phyloP scores from a whole-genome alignment of 2,329 filamentous ascomycete species.

The Ophiostoma ips region DNA sequence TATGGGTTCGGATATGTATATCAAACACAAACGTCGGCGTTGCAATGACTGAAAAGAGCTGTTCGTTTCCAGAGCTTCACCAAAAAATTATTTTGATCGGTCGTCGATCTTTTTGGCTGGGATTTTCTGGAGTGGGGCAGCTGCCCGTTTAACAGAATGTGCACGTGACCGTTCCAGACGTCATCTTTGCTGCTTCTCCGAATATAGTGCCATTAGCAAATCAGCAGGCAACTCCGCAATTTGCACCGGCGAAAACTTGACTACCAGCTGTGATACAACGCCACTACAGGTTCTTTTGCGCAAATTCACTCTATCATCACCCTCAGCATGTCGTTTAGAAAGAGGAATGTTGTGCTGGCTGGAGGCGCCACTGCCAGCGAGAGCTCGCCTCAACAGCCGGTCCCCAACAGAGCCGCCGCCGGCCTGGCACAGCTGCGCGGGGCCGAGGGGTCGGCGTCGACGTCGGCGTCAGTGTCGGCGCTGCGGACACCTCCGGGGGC shows the following conservation, averaged over 20 bases:
- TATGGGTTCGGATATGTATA: too few relatives aligned
- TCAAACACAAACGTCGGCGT: not conserved
- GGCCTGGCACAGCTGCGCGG: not conserved
- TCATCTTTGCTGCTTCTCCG: not conserved
- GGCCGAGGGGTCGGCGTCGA: not conserved
- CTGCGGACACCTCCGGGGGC: not conserved
- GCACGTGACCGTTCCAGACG: not conserved
- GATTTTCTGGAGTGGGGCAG: not conserved
- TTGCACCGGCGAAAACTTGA: not conserved
- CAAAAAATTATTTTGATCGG: constrained; percentile 8
- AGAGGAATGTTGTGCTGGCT: constrained; percentile 39
- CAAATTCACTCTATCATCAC: not conserved
- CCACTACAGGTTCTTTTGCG: not conserved
- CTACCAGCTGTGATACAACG: not conserved
- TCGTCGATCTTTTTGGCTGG: not conserved
- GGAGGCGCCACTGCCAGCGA: not conserved
- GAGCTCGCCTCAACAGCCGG: not conserved
- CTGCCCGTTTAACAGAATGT: not conserved
- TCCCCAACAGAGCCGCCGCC: not conserved
- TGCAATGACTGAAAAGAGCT: not conserved
- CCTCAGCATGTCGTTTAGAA: constrained; percentile 40
- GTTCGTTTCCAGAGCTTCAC: not conserved
- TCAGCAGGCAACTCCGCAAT: not conserved
- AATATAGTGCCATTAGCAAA: not conserved
- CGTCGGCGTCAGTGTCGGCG: not conserved